A percentile compares a stretch with the other conserved stretches of the same genome.
Conservation (phyloP, 2,329 filamentous ascomycete species). For the Xylariaceae sp. region DNA sequence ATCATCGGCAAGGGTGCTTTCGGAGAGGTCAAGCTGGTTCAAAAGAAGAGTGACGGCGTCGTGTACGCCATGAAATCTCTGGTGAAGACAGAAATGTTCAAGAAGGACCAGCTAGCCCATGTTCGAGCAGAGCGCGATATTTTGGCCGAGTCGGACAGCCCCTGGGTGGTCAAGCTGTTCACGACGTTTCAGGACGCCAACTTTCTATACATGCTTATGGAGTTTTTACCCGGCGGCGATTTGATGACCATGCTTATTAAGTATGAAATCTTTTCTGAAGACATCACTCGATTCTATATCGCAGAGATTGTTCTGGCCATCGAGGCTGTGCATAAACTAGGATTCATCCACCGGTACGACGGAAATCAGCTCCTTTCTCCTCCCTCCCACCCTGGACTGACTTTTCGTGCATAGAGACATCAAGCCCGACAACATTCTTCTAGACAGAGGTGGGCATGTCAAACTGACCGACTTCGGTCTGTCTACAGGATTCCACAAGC, state of each 20-base stretch:
- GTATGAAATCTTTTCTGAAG: slow-evolving; percentile 98
- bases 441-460: slow-evolving; percentile 93
- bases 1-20: slow-evolving; percentile 99
- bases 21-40: slow-evolving; percentile 94
- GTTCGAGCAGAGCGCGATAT: slow-evolving; percentile 98
- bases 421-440: slow-evolving; percentile 96
- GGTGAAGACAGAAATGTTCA: slow-evolving; percentile 99
- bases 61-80: slow-evolving; percentile 98
- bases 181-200: slow-evolving; percentile 96
- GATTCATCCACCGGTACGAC: slow-evolving; percentile 92
- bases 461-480: slow-evolving; percentile 98
- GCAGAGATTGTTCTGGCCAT: slow-evolving; percentile 98
- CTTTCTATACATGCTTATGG: slow-evolving; percentile 99
- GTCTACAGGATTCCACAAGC: slow-evolving; percentile 95
- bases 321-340: slow-evolving; percentile 94
- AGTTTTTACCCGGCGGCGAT: slow-evolving; percentile 96
- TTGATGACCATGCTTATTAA: slow-evolving; percentile 99
- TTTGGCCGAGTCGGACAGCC: slow-evolving; percentile 96
- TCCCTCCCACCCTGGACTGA: slow-evolving; percentile 35
- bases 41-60: slow-evolving; percentile 92
- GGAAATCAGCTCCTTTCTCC: slow-evolving; percentile 31
- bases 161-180: slow-evolving; percentile 97
- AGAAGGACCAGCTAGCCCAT: slow-evolving; percentile 96
- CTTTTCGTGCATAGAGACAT: slow-evolving; percentile 72
- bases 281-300: slow-evolving; percentile 99